phyloP scores from a whole-genome alignment of 2,329 filamentous ascomycete genomes.

The Sporothrix globosa region DNA sequence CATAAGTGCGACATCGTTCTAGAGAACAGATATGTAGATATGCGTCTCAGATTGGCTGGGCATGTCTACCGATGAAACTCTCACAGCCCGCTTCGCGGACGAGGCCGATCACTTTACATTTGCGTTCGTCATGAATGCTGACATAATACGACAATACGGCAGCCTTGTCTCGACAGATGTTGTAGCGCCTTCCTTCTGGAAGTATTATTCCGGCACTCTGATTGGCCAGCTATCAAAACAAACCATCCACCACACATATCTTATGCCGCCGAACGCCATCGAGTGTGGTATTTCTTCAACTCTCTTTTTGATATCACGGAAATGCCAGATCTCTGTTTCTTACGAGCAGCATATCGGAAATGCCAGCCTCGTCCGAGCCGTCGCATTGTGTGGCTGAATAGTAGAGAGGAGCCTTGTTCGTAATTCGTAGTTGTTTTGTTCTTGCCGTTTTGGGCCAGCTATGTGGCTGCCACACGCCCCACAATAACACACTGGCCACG shows the following conservation, averaged over 20 bases:
- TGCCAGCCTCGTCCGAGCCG: neutral
- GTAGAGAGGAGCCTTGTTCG: neutral
- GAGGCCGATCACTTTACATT: neutral
- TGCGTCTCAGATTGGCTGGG: too few relatives aligned
- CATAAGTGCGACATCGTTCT: too few relatives aligned
- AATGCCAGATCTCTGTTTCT: neutral
- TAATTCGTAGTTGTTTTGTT: conserved; percentile 30
- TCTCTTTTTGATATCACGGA: too few relatives aligned
- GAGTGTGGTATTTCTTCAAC: neutral
- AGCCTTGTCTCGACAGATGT: neutral
- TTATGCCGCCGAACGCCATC: neutral
- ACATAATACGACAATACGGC: conserved; percentile 17
- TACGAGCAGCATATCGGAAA: too few relatives aligned
- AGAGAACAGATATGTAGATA: too few relatives aligned
- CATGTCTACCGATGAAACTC: neutral
- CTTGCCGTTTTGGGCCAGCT: conserved; percentile 29
- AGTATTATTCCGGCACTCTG: conserved; percentile 18
- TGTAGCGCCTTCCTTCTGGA: neutral
- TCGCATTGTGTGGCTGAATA: neutral
- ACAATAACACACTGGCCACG: conserved; percentile 20
- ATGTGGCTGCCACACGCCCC: conserved; percentile 21
- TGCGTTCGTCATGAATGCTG: neutral
- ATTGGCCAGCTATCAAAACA: conserved; percentile 33
- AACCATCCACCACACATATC: neutral
- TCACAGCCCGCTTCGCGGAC: neutral